Base-by-base conservation (phyloP, 139 green algal species). In the Coelastrella sp. region DNA sequence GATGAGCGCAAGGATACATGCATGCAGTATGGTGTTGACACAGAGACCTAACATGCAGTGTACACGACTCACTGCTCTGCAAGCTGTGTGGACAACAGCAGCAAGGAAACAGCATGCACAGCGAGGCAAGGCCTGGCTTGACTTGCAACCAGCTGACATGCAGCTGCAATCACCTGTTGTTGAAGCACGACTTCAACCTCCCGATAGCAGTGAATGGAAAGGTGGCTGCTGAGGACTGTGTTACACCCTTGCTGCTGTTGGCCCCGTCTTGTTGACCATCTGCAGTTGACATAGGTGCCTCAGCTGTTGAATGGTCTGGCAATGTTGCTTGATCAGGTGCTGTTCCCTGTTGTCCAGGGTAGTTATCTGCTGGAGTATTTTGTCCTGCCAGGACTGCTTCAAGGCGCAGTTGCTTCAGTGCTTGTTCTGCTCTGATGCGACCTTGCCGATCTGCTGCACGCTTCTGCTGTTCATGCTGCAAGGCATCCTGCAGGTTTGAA, bases 351-450 rank as follows among this genome's bases (percentile, higher is more conserved):
- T n/a, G n/a, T n/a, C n/a, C n/a, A n/a, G n/a, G n/a, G n/a, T n/a
- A n/a, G n/a, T n/a, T n/a, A n/a, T n/a, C n/a, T n/a, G n/a, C n/a
- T n/a, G n/a, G n/a, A n/a, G n/a, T n/a, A n/a, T n/a, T n/a, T 43
- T 32, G 32, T 32, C 34, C 72, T 32, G 35, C 59, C 40, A 15
- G 17, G 32, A 66, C 67, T 41, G 63, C 84, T 37, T 84, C 21
- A 25, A 83, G 41, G n/a, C 73, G 50, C 17, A 75, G n/a, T 40
- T 85, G 40, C 51, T 87, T 85, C 5, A 87, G 68, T 34, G 68
- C 45, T 63, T 90, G 73, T 84, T 93, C 90, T 43, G 90, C 90
- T 38, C 51, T 82, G 83, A 91, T 91, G 40, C 90, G 83, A 17
- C 90, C 90, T 41, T 80, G 72, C 8, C 90, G 72, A 21, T 93